Base-by-base conservation (phyloP, 179 eudicot genomes). In the Beta lomatogona region DNA sequence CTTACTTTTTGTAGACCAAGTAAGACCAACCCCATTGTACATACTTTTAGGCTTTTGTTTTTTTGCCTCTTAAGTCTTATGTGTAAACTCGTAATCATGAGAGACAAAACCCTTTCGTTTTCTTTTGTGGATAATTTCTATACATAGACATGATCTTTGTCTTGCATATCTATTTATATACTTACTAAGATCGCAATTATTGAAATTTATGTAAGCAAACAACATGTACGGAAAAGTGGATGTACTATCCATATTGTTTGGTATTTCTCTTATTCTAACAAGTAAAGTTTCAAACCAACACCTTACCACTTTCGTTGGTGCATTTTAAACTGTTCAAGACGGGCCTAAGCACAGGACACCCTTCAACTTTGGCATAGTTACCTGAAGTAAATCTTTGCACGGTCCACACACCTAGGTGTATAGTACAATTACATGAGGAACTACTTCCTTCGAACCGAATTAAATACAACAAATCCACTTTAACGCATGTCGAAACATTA, bases 1-100 rank as follows among this genome's bases (percentile, higher is more conserved):
- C 28, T 0, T 1, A 0, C 28, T 1, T 1, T 25, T 0, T 0
- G 28, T 25, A 0, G 0, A 25, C 28, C 0, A 0, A 1, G n/a
- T n/a, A n/a, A n/a, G n/a, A n/a, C n/a, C 28, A 0, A 36, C 36
- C 25, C 19, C 16, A 44, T 14, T 44, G 53, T 71, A 14, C 21
- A 0, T 31, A 6, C 41, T 48, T 71, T 71, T 46, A 45, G 2
- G 28, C 55, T 16, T 22, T 10, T 71, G 28, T n/a, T n/a, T 13
- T 66, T 48, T 71, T 10, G 15, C 15, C n/a, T 19, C n/a, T 71
- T n/a, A 11, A 6, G 2, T 46, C 8, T 0, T 71, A 8, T n/a
- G 19, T 41, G 52, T 44, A 68, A 50, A 6, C 11, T 71, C 58
- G 16, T 5, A 14, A 69, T 69, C 11, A 41, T 44, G n/a, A 18